Conservation (phyloP, 2,329 filamentous ascomycete genomes). For the Pseudonectria foliicola region DNA sequence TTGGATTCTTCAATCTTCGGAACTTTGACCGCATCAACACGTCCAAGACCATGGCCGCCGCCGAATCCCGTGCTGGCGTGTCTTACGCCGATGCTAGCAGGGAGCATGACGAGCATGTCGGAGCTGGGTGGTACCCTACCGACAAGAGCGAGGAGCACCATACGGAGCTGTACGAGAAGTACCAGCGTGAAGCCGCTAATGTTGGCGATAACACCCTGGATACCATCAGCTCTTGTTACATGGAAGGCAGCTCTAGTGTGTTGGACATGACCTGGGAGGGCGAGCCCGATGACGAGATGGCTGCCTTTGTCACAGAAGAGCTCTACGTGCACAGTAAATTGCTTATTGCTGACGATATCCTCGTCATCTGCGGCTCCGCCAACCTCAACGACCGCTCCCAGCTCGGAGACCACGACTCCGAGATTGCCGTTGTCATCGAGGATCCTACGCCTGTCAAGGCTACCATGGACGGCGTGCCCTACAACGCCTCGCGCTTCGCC, state of each 20-base stretch:
- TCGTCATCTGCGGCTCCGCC: slow-evolving; percentile 71
- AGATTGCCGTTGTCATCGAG: slow-evolving; percentile 85
- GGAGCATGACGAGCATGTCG: slow-evolving; percentile 54
- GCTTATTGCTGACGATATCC: slow-evolving; percentile 73
- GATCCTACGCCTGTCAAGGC: slow-evolving; percentile 65
- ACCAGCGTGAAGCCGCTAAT: slow-evolving; percentile 61
- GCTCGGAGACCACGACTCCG: slow-evolving; percentile 76
- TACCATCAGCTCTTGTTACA: slow-evolving; percentile 72
- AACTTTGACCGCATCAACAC: slow-evolving; percentile 80
- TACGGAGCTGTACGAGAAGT: slow-evolving; percentile 53
- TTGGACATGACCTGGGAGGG: slow-evolving; percentile 50
- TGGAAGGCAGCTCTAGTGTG: slow-evolving; percentile 69
- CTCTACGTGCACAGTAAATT: slow-evolving; percentile 61
- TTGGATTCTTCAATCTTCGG: slow-evolving; percentile 77
- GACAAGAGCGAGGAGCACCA: slow-evolving; percentile 28
- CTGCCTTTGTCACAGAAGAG: slow-evolving; percentile 56
- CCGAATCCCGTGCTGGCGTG: slow-evolving; percentile 57
- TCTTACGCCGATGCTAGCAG: slow-evolving; percentile 59
- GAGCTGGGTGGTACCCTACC: slow-evolving; percentile 35
- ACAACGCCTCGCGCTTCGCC: slow-evolving; percentile 67
- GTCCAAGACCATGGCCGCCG: slow-evolving; percentile 51
- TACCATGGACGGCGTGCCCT: slow-evolving; percentile 66
- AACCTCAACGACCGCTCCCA: slow-evolving; percentile 61
- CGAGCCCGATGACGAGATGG: slow-evolving; percentile 46
- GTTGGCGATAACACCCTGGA: slow-evolving; percentile 58